Conservation (phyloP, 768 basidiomycete genomes). For the Suillus luteus region DNA sequence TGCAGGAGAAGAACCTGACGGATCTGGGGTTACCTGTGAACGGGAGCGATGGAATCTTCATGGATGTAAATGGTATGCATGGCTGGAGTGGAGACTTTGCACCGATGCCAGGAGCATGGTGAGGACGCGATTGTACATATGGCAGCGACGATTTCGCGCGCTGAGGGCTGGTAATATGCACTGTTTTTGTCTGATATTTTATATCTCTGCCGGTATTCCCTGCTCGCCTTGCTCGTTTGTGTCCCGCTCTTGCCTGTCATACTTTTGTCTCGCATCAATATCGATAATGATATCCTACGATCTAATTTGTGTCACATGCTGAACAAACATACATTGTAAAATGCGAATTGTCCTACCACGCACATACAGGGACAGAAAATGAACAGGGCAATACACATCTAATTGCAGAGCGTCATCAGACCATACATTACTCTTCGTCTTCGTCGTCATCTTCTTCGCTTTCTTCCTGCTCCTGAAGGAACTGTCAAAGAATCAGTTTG, state of each 20-base stretch:
- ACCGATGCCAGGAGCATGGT: conserved; percentile 85
- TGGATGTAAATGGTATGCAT: conserved; percentile 67
- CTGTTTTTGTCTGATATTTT: conserved; percentile 4
- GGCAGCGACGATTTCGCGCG: neutral
- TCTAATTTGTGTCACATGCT: conserved; percentile 1
- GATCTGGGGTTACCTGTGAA: conserved; percentile 92
- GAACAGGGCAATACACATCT: neutral
- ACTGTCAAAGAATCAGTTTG: conserved; percentile 54
- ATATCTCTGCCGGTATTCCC: neutral
- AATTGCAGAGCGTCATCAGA: neutral
- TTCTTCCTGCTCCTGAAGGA: conserved; percentile 85
- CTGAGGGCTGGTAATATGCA: conserved; percentile 2
- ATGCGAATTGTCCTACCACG: conserved; percentile 1
- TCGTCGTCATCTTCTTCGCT: conserved; percentile 65
- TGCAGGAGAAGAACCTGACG: conserved; percentile 89
- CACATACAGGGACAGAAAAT: neutral
- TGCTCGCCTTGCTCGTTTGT: neutral
- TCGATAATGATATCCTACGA: conserved; percentile 1
- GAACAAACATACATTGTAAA: conserved; percentile 10
- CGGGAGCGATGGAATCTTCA: conserved; percentile 88
- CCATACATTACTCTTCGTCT: conserved; percentile 34
- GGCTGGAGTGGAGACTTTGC: conserved; percentile 80
- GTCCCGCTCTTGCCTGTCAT: conserved; percentile 2
- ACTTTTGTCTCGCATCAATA: conserved; percentile 6
- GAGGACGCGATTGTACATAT: conserved; percentile 31